phyloP scores from a whole-genome alignment of 1,284 basidiomycete genomes.

The Sporisorium iseilematis-ciliati region DNA sequence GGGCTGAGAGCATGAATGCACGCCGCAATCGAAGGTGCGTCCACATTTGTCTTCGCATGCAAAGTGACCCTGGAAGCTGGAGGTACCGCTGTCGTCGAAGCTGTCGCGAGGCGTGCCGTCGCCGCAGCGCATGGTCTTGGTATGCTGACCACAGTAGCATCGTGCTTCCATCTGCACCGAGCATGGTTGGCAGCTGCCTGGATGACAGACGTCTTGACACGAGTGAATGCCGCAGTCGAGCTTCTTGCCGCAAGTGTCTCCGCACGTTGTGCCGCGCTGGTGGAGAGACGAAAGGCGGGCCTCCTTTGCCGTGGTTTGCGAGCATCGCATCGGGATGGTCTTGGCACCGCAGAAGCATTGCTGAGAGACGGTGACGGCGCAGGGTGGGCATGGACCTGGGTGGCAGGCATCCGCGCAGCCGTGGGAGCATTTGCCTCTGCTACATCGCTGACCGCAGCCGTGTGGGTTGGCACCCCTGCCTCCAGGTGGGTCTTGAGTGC shows the following conservation, averaged over 20 bases:
- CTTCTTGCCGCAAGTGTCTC: slow-evolving; percentile 50
- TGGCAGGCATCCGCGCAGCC: slow-evolving; percentile 65
- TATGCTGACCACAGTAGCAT: slow-evolving; percentile 65
- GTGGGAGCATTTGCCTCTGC: slow-evolving; percentile 60
- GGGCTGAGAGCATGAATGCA: slow-evolving; percentile 55
- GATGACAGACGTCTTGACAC: slow-evolving; percentile 60
- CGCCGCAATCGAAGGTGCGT: slow-evolving; percentile 59
- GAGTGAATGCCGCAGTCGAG: slow-evolving; percentile 64
- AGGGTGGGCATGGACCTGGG: slow-evolving; percentile 67
- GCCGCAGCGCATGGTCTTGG: slow-evolving; percentile 60
- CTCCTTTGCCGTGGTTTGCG: slow-evolving; percentile 52
- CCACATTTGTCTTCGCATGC: slow-evolving; percentile 55
- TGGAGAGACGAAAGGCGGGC: slow-evolving; percentile 29
- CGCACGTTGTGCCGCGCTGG: slow-evolving; percentile 62
- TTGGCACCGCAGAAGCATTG: slow-evolving; percentile 66
- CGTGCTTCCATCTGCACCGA: slow-evolving; percentile 34
- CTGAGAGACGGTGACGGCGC: slow-evolving; percentile 62
- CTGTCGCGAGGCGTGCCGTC: slow-evolving; percentile 46
- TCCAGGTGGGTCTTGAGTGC: slow-evolving; percentile 52
- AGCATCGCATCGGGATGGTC: slow-evolving; percentile 60
- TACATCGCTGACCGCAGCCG: slow-evolving; percentile 63
- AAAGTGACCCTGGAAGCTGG: slow-evolving; percentile 50
- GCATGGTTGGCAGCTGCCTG: slow-evolving; percentile 60
- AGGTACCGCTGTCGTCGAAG: slow-evolving; percentile 22
- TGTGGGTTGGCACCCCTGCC: slow-evolving; percentile 57